Percentiles rank a stretch among this genome's conserved stretches.
phyloP scores from a whole-genome alignment of 1,284 basidiomycete species.

The Pulveroboletus sp. region DNA sequence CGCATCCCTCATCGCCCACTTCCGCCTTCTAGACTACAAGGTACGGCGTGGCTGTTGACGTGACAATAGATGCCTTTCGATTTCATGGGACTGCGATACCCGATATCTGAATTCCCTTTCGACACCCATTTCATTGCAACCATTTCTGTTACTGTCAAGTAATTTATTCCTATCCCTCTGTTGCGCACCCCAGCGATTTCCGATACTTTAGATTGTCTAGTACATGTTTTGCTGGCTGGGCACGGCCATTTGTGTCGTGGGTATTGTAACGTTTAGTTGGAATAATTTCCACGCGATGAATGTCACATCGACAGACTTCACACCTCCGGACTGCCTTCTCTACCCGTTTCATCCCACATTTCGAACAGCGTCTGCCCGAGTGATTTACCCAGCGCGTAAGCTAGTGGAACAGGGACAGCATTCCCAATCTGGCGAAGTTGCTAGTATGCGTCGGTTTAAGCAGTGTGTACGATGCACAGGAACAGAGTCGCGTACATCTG shows the following conservation, averaged over 20 bases:
- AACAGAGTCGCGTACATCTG: slow-evolving; percentile 48
- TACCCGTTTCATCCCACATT: slow-evolving; percentile 44
- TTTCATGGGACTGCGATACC: slow-evolving; percentile 18
- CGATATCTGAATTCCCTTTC: slow-evolving; percentile 23
- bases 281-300: neutral
- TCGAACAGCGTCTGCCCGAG: slow-evolving; percentile 51
- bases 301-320: slow-evolving; percentile 15
- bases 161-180: slow-evolving; percentile 18
- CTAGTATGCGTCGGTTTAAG: slow-evolving; percentile 37
- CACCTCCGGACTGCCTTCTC: slow-evolving; percentile 49
- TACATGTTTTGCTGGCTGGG: neutral
- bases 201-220: neutral
- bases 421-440: slow-evolving; percentile 73
- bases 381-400: slow-evolving; percentile 59
- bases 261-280: slow-evolving; percentile 1
- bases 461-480: neutral
- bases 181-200: neutral
- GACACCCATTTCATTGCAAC: neutral
- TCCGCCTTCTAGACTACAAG: slow-evolving; percentile 20
- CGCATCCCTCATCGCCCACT: slow-evolving; percentile 38
- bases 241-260: neutral
- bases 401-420: slow-evolving; percentile 69
- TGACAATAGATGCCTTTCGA: neutral
- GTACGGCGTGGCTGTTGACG: slow-evolving; percentile 17
- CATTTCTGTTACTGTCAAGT: slow-evolving; percentile 4